These are phyloP conservation scores for Hemisphaericaspora subhashii DNA, from an alignment of 1,139 yeast species.

Conservation along the genomic window DNA sequence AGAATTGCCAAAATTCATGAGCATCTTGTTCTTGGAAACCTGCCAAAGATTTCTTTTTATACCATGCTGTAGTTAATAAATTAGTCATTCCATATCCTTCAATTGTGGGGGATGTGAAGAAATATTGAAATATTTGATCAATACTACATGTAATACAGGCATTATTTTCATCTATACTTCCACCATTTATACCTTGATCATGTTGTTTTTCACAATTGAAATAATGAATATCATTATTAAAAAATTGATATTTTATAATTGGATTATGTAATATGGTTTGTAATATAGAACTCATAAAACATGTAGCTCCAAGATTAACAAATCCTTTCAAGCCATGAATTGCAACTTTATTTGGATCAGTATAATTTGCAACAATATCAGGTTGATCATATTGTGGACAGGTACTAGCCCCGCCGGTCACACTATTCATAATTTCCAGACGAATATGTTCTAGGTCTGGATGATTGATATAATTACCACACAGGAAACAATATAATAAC, in stretches of 20 bases:
- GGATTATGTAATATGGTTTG: constrained; percentile 92
- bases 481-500: constrained; percentile 70
- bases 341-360: constrained; percentile 59
- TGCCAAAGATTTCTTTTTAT: constrained; percentile 76
- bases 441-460: constrained; percentile 54
- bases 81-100: constrained; percentile 77
- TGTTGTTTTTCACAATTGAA: constrained; percentile 36
- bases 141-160: constrained; percentile 83
- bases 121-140: constrained; percentile 70
- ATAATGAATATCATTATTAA: constrained; percentile 60
- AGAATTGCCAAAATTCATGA: constrained; percentile 93
- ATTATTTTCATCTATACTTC: constrained; percentile 35
- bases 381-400: constrained; percentile 11
- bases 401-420: not conserved
- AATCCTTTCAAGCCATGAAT: constrained; percentile 81
- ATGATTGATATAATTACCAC: constrained; percentile 71
- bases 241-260: constrained; percentile 69
- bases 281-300: constrained; percentile 88
- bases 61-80: constrained; percentile 79
- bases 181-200: constrained; percentile 21
- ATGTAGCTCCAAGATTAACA: constrained; percentile 92
- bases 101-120: constrained; percentile 53
- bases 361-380: constrained; percentile 19
- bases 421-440: constrained; percentile 21
- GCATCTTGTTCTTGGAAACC: constrained; percentile 98